These are phyloP conservation scores for Goffeauzyma gilvescens DNA, from an alignment of 768 basidiomycete species.

Conservation along the genomic window DNA sequence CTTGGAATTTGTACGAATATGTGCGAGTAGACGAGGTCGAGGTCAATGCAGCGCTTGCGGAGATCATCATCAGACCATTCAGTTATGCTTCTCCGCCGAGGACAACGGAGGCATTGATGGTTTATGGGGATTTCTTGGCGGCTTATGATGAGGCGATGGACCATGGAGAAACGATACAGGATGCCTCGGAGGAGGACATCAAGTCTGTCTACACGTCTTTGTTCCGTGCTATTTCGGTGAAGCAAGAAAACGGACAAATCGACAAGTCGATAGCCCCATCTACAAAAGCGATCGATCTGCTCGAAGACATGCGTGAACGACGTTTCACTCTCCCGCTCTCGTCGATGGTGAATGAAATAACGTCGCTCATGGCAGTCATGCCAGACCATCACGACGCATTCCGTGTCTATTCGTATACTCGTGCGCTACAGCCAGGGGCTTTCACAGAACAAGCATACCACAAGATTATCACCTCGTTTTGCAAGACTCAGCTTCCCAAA, in stretches of 20 bases:
- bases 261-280: not conserved
- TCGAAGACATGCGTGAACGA: constrained; percentile 49
- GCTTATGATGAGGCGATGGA: too few relatives aligned
- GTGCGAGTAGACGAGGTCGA: too few relatives aligned
- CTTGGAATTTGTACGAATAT: too few relatives aligned
- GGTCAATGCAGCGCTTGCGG: too few relatives aligned
- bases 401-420: constrained; percentile 39
- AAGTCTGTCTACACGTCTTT: not conserved
- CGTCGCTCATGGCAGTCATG: constrained; percentile 50
- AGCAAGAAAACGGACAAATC: not conserved
- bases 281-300: constrained; percentile 31
- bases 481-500: constrained; percentile 41
- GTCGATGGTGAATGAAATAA: constrained; percentile 40
- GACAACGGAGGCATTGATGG: too few relatives aligned
- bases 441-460: constrained; percentile 43
- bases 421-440: constrained; percentile 19
- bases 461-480: constrained; percentile 47
- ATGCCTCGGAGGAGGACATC: not conserved
- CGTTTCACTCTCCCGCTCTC: constrained; percentile 37
- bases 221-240: not conserved
- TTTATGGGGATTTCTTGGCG: too few relatives aligned
- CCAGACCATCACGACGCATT: constrained; percentile 44
- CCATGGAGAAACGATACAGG: too few relatives aligned
- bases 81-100: too few relatives aligned
- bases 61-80: too few relatives aligned